Evolutionary conservation across 345 rosid genomes (phyloP).

Genomic region (Linum usitatissimum): DNA sequence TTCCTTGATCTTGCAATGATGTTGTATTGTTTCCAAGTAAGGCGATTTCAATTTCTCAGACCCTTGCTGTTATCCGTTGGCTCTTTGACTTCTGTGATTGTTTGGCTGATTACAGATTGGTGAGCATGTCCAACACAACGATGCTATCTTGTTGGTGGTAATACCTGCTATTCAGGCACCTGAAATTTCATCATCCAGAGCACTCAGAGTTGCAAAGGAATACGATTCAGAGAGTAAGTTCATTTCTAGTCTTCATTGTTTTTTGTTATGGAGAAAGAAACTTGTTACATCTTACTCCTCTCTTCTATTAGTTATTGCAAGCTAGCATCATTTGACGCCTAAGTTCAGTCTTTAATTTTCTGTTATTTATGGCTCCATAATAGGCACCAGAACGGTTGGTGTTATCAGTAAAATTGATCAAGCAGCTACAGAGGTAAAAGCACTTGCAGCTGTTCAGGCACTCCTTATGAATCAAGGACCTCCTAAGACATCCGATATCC

Average conservation of each 20-base stretch:
- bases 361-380: conserved; percentile 4
- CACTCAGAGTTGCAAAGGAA: conserved; percentile 88
- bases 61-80: neutral
- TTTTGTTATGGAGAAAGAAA: neutral
- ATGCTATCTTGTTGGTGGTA: conserved; percentile 81
- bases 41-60: neutral
- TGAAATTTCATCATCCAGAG: conserved; percentile 83
- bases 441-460: conserved; percentile 94
- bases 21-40: neutral
- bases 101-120: conserved; percentile 35
- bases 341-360: neutral
- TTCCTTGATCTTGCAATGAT: neutral
- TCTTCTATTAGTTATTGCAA: conserved; percentile 9
- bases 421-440: conserved; percentile 79
- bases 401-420: conserved; percentile 88
- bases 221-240: conserved; percentile 76
- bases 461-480: conserved; percentile 89
- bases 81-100: conserved; percentile 9
- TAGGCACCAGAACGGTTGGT: conserved; percentile 95
- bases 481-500: conserved; percentile 80
- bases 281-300: neutral
- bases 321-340: neutral
- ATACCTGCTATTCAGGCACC: conserved; percentile 85
- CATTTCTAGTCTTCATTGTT: neutral
- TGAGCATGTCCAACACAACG: conserved; percentile 69